phyloP scores from a whole-genome alignment of 108 stramenopile genomes.

The Cyclostephanos tholiformis region DNA sequence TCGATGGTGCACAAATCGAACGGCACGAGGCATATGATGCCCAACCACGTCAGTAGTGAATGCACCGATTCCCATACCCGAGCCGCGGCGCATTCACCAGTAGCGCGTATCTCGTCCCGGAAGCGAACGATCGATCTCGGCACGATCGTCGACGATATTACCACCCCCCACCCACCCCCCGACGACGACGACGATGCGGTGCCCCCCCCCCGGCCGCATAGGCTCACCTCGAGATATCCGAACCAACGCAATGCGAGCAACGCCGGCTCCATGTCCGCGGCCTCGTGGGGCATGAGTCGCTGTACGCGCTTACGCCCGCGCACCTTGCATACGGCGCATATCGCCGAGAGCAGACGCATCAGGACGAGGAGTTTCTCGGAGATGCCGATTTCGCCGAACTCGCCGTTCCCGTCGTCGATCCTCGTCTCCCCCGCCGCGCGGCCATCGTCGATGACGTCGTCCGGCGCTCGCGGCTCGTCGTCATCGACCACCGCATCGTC shows the following conservation, averaged over 20 bases:
- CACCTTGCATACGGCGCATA: slow-evolving; percentile 92
- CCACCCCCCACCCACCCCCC: neutral
- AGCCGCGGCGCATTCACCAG: slow-evolving; percentile 36
- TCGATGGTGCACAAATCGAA: slow-evolving; percentile 91
- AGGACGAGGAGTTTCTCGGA: slow-evolving; percentile 45
- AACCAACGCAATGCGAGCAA: slow-evolving; percentile 65
- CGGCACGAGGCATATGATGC: slow-evolving; percentile 92
- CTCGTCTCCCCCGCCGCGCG: no score
- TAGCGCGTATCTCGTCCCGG: slow-evolving; percentile 32
- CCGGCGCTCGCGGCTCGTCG: no score
- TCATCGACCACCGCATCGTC: no score
- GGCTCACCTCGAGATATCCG: slow-evolving; percentile 49
- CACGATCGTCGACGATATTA: slow-evolving; percentile 6
- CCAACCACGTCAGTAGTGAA: slow-evolving; percentile 95
- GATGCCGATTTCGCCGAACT: slow-evolving; percentile 2
- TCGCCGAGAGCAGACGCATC: slow-evolving; percentile 68
- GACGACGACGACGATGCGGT: no score
- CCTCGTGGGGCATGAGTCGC: slow-evolving; percentile 91
- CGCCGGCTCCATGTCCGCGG: slow-evolving; percentile 88
- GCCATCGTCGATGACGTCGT: no score
- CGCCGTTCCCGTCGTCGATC: neutral
- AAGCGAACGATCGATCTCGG: slow-evolving; percentile 23
- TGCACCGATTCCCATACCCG: slow-evolving; percentile 93
- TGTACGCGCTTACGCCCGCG: slow-evolving; percentile 90
- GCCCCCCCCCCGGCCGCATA: no score